Conservation (phyloP, 352 stramenopile genomes). For the Pythium phragmiticola region DNA sequence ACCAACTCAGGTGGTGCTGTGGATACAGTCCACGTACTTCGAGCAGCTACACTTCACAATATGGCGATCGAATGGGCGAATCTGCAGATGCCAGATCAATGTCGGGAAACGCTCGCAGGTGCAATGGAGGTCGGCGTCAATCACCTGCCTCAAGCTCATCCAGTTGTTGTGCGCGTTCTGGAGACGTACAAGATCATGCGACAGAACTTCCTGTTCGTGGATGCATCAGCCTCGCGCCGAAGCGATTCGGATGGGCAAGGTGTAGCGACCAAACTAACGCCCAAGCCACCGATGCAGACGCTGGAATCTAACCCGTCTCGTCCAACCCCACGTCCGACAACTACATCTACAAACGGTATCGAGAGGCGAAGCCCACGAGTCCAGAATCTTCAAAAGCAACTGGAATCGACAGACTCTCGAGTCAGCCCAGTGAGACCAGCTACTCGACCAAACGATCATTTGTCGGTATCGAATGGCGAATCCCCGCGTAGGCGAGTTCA, state of each 20-base stretch:
- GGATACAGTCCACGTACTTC: slow-evolving; percentile 50
- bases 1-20: not conserved
- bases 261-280: slow-evolving; percentile 1
- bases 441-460: slow-evolving; percentile 14
- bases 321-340: slow-evolving; percentile 2
- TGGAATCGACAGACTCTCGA: not conserved
- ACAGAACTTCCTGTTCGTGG: slow-evolving; percentile 59
- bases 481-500: slow-evolving; percentile 40
- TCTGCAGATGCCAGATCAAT: slow-evolving; percentile 58
- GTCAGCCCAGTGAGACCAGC: slow-evolving; percentile 26
- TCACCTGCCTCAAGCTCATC: slow-evolving; percentile 47
- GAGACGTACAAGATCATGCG: slow-evolving; percentile 74
- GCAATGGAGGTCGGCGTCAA: slow-evolving; percentile 67
- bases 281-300: not conserved
- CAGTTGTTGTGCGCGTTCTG: slow-evolving; percentile 49
- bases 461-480: slow-evolving; percentile 12
- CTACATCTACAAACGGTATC: not conserved
- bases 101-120: slow-evolving; percentile 48
- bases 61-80: slow-evolving; percentile 74
- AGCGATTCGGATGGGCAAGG: not conserved
- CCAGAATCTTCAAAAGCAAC: slow-evolving; percentile 23
- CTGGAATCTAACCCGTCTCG: slow-evolving; percentile 3
- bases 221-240: not conserved
- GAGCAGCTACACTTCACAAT: slow-evolving; percentile 65
- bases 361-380: slow-evolving; percentile 25